Base-by-base conservation (phyloP, 1,139 yeast species). In the Kodamaea arcana region DNA sequence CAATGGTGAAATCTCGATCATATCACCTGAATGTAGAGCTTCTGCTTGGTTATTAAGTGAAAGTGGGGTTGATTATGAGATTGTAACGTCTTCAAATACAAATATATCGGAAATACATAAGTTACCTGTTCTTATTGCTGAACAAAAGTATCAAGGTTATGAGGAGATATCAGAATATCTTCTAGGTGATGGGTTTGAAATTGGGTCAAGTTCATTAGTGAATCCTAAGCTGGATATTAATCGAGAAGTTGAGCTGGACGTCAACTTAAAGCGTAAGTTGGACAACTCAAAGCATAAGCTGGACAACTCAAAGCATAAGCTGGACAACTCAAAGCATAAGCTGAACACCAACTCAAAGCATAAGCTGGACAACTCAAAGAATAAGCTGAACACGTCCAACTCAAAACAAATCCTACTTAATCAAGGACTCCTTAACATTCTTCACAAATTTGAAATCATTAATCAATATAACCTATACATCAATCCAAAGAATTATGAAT, bases 381-480 rank as follows among this genome's bases (percentile, higher is more conserved):
- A 6, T 18, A 18, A 9, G 9, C 9, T 9, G 9, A 18, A 18
- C 9, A 18, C 22, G 6, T 9, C 6, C 6, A 18, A 6, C 6
- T 6, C 9, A 6, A 18, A 9, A 18, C 9, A 18, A 6, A 18
- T 18, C 22, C 6, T 18, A 18, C 22, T 6, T 9, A 17, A 44
- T 28, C 14, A 24, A 10, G 39, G 36, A 7, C 32, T 42, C 12
- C 29, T 43, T 24, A 36, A 34, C 24, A 63, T 62, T 34, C 51
- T 75, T 12, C 51, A 59, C 11, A 64, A 65, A 25, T 49, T 78
- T 23, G 59, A 65, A n/a, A 54, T 65, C 20, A 58, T 81, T 22
- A 76, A 84, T 23, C 75, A 72, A 37, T 85, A 82, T 55, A 76
- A 79, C 37, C 57, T 80, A 28, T 86, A 74, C 49, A 61, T 82